phyloP scores from a whole-genome alignment of 2,329 filamentous ascomycete species.

The Apiospora saccharicola region DNA sequence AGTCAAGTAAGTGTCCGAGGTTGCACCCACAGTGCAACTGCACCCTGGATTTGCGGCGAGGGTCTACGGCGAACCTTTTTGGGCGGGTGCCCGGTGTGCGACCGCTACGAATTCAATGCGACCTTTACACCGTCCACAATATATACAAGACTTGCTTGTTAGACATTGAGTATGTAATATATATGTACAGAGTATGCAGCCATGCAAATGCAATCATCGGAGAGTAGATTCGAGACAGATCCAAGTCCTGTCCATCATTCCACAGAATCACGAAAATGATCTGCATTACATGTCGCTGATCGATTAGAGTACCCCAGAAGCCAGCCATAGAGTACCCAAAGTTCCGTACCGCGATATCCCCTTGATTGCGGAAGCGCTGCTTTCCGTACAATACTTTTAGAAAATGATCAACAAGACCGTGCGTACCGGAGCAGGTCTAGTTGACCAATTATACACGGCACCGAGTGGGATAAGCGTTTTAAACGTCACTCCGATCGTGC shows the following conservation, averaged over 20 bases:
- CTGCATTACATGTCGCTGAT: conserved; percentile 13
- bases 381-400: too few relatives aligned
- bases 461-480: too few relatives aligned
- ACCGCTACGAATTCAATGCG: not conserved
- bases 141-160: not conserved
- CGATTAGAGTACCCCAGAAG: not conserved
- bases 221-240: conserved; percentile 5
- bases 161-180: not conserved
- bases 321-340: not conserved
- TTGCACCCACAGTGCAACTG: conserved; percentile 12
- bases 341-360: not conserved
- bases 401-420: too few relatives aligned
- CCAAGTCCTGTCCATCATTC: not conserved
- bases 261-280: not conserved
- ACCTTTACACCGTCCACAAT: conserved; percentile 7
- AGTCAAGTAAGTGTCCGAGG: not conserved
- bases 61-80: conserved; percentile 9
- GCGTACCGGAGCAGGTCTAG: too few relatives aligned
- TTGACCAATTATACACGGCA: too few relatives aligned
- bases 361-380: too few relatives aligned
- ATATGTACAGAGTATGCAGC: not conserved
- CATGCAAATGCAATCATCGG: not conserved
- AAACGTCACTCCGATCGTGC: too few relatives aligned
- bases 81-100: not conserved
- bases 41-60: conserved; percentile 1